Base-by-base conservation (phyloP, 257 asterid species). In the Solanum lignicaule region DNA sequence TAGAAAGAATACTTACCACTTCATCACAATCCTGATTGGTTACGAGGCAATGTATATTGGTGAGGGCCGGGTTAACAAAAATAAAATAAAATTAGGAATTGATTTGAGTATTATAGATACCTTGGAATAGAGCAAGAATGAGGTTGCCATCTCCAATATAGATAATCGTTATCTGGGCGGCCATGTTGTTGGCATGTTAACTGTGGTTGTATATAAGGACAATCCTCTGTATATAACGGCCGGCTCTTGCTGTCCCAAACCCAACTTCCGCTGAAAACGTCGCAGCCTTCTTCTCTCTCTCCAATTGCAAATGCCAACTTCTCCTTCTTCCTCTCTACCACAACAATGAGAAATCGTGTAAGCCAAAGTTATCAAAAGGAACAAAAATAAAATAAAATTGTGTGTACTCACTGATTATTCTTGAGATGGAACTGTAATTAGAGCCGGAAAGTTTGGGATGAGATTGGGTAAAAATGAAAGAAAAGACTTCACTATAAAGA, bases 181-280 rank as follows among this genome's bases (percentile, higher is more conserved):
- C 99, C 97, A 43, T 92, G 98, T 62, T 91, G 93, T 83, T 91
- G 99, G 71, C 99, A 95, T 27, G 98, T 94, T 86, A 95, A 90
- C 95, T 97, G 99, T 27, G 98, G 99, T 88, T 93, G 98, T 23
- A 97, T 95, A 90, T 95, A 97, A 21, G 98, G 98, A 39, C 99
- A 97, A 9, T 25, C 15, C 89, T 95, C 95, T 58, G 23, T 20
- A 83, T 97, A 97, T 62, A 93, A 31, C 25, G 98, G 98, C 86
- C 93, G 89, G 29, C 60, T 88, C 84, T 93, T 91, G 60, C 93
- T 68, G 10, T 68, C 99, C 93, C 93, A 87, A 72, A 97, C 98
- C 99, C 99, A 97, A 88, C 87, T 87, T 87, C 99, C 99, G 13
- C 89, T 93, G 32, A 95, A 97, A 66, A 95, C 68, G 48, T 97